phyloP scores from a whole-genome alignment of 306 rosid species.

The Vicia sativa region DNA sequence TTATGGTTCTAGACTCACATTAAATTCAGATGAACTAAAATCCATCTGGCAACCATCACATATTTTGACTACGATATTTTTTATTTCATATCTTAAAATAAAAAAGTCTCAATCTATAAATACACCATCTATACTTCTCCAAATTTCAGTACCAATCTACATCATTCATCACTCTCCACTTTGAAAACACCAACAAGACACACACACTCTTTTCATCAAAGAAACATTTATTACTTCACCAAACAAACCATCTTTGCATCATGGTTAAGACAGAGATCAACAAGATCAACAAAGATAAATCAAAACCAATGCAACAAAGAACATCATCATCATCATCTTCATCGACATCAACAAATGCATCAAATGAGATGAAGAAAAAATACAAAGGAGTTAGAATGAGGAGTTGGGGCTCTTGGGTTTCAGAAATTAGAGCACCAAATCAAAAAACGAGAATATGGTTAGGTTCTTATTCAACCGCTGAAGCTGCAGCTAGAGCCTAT shows the following conservation, averaged over 20 bases:
- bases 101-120: slow-evolving; percentile 51
- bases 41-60: slow-evolving; percentile 62
- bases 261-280: slow-evolving; percentile 77
- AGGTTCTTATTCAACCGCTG: slow-evolving; percentile 93
- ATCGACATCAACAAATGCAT: slow-evolving; percentile 11
- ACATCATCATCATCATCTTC: slow-evolving; percentile 30
- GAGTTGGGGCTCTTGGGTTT: slow-evolving; percentile 99
- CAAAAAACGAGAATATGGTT: slow-evolving; percentile 98
- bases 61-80: slow-evolving; percentile 41
- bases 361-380: slow-evolving; percentile 56
- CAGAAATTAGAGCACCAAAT: slow-evolving; percentile 96
- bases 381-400: slow-evolving; percentile 99
- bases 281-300: slow-evolving; percentile 52
- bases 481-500: slow-evolving; percentile 97
- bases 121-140: background rate
- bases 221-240: background rate
- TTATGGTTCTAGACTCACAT: background rate
- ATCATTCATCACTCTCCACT: slow-evolving; percentile 18
- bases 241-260: background rate
- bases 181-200: background rate
- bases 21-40: slow-evolving; percentile 36
- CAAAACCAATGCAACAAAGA: slow-evolving; percentile 26
- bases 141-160: background rate
- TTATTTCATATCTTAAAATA: slow-evolving; percentile 34
- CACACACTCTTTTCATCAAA: slow-evolving; percentile 25